Base-by-base conservation (phyloP, 2,329 filamentous ascomycete species). In the Aspergillus floridensis region DNA sequence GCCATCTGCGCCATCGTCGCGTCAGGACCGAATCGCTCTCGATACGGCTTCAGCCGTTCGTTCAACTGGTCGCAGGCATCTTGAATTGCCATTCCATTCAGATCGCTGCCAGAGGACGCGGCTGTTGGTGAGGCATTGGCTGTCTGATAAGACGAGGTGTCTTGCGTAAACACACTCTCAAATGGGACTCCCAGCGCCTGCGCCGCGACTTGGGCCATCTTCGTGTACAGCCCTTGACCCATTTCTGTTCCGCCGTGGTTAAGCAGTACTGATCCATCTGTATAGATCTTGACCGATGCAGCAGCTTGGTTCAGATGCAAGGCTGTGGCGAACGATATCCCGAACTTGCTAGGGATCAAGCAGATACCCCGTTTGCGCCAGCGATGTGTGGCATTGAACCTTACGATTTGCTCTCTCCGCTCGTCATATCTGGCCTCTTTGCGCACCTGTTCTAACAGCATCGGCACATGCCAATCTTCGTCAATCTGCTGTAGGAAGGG, bases 1-100 rank as follows among this genome's bases (percentile, higher is more conserved):
- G 93, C 95, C 10, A 99, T 79, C 8, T 96, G 84, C 68, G 91
- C 92, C 92, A 98, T 93, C 0, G 85, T 85, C 0, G 92, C 91
- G 1, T 59, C 85, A 79, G 0, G 86, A 81, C 5, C 63, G 2
- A 97, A 89, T 73, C 90, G 92, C 76, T 92, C 88, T 22, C 91
- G 84, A 76, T 96, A 97, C 0, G 93, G 93, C 0, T 84, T 84
- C 0, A 99, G 82, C 1, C 95, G 87, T 72, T 86, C 5, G 85
- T 90, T 89, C 5, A 89, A 74, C 61, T 83, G 85, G 19, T 86
- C 87, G 56, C 88, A 79, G 84, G 68, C 68, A 22, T 69, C 55
- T 47, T 67, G 64, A 11, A 69, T 57, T 1, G 68, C 68, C 65
- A 66, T 66, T 2, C 68, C 68, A 24, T 70, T 69, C 3, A 70